Conservation (phyloP, 2,329 filamentous ascomycete species). For the Madurella fahalii region DNA sequence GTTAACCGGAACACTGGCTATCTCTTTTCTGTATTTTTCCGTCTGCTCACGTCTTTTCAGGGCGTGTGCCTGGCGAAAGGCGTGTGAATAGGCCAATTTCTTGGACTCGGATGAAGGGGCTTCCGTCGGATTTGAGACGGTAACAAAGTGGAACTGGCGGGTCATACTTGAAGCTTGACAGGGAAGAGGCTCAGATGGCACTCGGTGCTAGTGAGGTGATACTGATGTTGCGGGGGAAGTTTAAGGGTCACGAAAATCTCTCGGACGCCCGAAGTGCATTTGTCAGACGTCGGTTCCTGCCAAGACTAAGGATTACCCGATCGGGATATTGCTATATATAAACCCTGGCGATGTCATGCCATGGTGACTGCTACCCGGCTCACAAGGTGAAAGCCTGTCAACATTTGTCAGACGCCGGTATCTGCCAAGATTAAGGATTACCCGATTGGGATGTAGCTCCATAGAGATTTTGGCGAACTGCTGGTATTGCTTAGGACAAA, state of each 20-base stretch:
- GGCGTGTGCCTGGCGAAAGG: slow-evolving; percentile 7
- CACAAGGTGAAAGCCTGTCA: too few species aligned
- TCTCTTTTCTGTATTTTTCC: background rate
- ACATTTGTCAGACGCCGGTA: too few species aligned
- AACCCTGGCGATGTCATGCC: too few species aligned
- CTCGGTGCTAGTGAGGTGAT: background rate
- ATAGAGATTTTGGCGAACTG: too few species aligned
- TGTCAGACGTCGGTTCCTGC: slow-evolving; percentile 1
- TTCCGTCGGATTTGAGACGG: slow-evolving; percentile 1
- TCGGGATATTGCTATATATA: too few species aligned
- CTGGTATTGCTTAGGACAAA: too few species aligned
- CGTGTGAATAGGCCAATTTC: slow-evolving; percentile 4
- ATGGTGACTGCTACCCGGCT: too few species aligned
- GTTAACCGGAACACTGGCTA: background rate
- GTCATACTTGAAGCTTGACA: slow-evolving; percentile 1
- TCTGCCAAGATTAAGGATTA: too few species aligned
- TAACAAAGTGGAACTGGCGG: slow-evolving; percentile 2
- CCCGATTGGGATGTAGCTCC: too few species aligned
- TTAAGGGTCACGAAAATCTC: background rate
- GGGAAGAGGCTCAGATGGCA: too few species aligned
- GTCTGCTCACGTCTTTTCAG: background rate
- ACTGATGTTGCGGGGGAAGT: background rate
- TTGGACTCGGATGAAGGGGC: slow-evolving; percentile 1
- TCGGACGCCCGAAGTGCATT: background rate
- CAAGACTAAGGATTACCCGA: slow-evolving; percentile 6